Base-by-base conservation (phyloP, 208 protist genomes). In the Acanthamoeba culbertsoni region DNA sequence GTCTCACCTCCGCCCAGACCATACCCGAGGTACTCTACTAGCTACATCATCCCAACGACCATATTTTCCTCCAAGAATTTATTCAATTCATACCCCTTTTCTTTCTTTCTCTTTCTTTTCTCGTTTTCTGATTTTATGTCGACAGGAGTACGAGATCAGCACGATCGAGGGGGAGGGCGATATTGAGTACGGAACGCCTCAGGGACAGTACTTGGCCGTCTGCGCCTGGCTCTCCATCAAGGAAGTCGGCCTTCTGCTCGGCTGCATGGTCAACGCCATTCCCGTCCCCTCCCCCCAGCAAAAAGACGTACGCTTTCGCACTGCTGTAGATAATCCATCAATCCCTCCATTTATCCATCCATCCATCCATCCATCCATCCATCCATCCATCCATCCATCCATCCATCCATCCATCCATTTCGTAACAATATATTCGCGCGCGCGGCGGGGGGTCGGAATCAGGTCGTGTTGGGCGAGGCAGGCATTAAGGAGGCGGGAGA, bases 151-250 rank as follows among this genome's bases (percentile, higher is more conserved):
- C n/a, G 75, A 86, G 75, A 31, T 57, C 42, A 40, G 75, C 45
- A 43, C 18, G 28, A 86, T 48, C 40, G 75, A 55, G 75, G 75
- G 75, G 42, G 46, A 86, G 45, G 33, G 23, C 33, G 46, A 48
- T 26, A 86, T 86, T n/a, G 75, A 86, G 18, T 86, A 59, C 33
- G 75, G 40, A 4, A 57, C 45, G 18, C 75, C 75, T 18, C 40
- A 86, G 26, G 75, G 75, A 31, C 75, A 86, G 45, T 86, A 59
- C 75, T 28, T 86, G 75, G 40, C 75, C 12, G 75, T 86, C 7
- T 86, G 75, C 75, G 40, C 75, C 3, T 86, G 75, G 75, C 46
- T 86, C 45, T 57, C 75, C 45, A 86, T 86, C 45, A 86, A 86
- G 75, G 75, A 86, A 43, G 75, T 86, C 26, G 75, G n/a, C 45